Percentiles rank a stretch among this genome's conserved stretches.
phyloP scores from a whole-genome alignment of 129 eudicot species.

The Helichrysum umbraculigerum region DNA sequence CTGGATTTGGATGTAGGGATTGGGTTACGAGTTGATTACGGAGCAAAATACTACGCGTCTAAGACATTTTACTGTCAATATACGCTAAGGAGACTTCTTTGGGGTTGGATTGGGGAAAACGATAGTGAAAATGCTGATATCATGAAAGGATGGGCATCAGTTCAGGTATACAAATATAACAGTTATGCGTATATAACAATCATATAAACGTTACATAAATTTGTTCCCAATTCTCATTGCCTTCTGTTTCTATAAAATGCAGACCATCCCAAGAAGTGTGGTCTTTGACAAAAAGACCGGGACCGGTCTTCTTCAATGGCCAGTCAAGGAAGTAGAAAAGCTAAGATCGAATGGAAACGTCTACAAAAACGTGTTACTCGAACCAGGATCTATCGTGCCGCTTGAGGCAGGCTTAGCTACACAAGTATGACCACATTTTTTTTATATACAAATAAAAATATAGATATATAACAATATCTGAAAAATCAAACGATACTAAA shows the following conservation, averaged over 20 bases:
- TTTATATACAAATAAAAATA: too few species aligned
- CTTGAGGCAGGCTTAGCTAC: conserved; percentile 54
- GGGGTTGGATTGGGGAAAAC: conserved; percentile 88
- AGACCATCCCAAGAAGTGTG: conserved; percentile 87
- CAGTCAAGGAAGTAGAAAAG: conserved; percentile 70
- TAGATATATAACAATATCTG: too few species aligned
- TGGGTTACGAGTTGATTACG: conserved; percentile 82
- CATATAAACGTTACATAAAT: too few species aligned
- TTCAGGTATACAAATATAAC: conserved; percentile 78
- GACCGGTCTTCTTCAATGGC: conserved; percentile 78
- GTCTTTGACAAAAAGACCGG: conserved; percentile 73
- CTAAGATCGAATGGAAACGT: conserved; percentile 39
- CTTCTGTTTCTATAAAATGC: not conserved
- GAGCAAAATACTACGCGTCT: conserved; percentile 70
- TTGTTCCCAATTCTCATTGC: too few species aligned
- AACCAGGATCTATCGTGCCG: conserved; percentile 76
- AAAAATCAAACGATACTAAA: too few species aligned
- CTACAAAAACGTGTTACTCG: conserved; percentile 38
- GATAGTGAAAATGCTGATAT: conserved; percentile 66
- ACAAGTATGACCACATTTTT: conserved; percentile 42
- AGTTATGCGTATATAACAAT: too few species aligned
- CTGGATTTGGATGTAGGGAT: conserved; percentile 78
- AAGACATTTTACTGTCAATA: conserved; percentile 72
- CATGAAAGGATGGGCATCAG: conserved; percentile 77
- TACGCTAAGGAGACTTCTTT: conserved; percentile 56